Evolutionary conservation across 257 asterid species (phyloP).

Genomic region (Solanum pimpinellifolium): DNA sequence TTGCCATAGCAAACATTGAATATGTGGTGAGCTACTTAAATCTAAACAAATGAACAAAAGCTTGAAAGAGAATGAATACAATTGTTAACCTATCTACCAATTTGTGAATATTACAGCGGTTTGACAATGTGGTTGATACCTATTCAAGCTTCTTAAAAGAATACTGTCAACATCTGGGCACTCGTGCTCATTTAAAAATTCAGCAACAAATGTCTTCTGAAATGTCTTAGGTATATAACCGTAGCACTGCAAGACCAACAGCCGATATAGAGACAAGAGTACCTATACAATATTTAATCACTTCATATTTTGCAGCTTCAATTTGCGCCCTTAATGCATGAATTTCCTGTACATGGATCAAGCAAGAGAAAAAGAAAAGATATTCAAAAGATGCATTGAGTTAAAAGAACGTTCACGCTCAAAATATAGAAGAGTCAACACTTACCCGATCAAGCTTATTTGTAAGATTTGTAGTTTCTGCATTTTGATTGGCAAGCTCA

Average conservation of each 20-base stretch:
- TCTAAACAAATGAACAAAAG: background rate
- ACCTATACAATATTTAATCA: conserved; percentile 53
- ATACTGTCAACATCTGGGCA: background rate
- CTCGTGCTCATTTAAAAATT: background rate
- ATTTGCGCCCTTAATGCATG: conserved; percentile 49
- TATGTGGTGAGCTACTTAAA: background rate
- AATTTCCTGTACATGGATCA: conserved; percentile 23
- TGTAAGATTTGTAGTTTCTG: conserved; percentile 37
- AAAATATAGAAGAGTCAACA: background rate
- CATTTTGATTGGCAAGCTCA: conserved; percentile 39
- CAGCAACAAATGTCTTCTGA: background rate
- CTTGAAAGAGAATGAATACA: background rate
- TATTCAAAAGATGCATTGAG: background rate
- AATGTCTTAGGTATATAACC: conserved; percentile 13
- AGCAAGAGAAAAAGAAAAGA: background rate
- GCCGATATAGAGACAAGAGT: conserved; percentile 45
- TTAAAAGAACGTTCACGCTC: background rate
- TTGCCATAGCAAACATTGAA: background rate
- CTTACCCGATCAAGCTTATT: conserved; percentile 51
- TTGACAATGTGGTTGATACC: background rate
- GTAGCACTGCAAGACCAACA: conserved; percentile 37
- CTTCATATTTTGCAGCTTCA: conserved; percentile 50
- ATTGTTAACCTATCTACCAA: background rate
- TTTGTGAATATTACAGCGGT: background rate
- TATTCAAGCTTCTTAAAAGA: background rate